Conservation (phyloP, 441 rosid genomes). For the Lagerstroemia fauriei region DNA sequence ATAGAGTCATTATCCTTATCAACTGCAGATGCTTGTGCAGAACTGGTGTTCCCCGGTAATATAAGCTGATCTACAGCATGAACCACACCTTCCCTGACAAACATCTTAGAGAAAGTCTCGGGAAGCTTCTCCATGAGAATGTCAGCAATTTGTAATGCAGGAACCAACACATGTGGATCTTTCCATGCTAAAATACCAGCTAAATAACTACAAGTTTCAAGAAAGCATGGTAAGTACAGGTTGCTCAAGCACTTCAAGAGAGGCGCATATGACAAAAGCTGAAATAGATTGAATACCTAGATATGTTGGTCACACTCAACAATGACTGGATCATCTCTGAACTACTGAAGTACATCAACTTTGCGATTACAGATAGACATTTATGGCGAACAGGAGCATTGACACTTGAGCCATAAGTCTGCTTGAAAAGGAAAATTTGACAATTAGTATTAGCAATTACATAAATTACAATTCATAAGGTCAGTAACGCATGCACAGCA, state of each 20-base stretch:
- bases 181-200: constrained; percentile 99
- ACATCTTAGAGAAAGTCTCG: constrained; percentile 87
- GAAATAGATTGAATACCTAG: constrained; percentile 57
- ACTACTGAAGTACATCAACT: constrained; percentile 90
- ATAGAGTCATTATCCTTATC: constrained; percentile 79
- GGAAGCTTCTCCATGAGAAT: constrained; percentile 99
- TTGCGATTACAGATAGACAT: constrained; percentile 94
- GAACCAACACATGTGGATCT: constrained; percentile 96
- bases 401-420: constrained; percentile 98
- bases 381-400: constrained; percentile 93
- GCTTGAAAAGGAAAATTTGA: constrained; percentile 34
- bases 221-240: not conserved
- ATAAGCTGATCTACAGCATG: constrained; percentile 97
- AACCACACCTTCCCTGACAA: constrained; percentile 96
- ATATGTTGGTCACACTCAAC: constrained; percentile 77
- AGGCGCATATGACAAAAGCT: not conserved
- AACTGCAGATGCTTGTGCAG: constrained; percentile 52
- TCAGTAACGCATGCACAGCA: not conserved
- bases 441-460: constrained; percentile 13
- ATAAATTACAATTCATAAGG: constrained; percentile 15
- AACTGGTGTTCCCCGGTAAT: constrained; percentile 60
- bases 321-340: constrained; percentile 91
- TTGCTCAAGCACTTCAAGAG: not conserved
- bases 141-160: constrained; percentile 97
- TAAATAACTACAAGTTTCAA: constrained; percentile 62